These are phyloP conservation scores for Melaleuca quinquenervia DNA, from an alignment of 345 rosid genomes.

Conservation along the genomic window DNA sequence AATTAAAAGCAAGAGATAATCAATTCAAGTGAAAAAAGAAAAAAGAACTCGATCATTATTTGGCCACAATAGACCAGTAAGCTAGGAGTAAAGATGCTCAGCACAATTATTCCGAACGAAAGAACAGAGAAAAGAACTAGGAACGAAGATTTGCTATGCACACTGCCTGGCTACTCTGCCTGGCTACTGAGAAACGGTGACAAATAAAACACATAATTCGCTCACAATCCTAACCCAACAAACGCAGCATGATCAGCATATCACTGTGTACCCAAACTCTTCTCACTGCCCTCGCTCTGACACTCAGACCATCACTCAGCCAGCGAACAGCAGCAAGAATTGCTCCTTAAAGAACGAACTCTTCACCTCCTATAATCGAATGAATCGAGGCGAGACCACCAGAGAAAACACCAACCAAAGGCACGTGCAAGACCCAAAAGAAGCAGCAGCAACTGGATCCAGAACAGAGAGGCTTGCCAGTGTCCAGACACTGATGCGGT, in stretches of 20 bases:
- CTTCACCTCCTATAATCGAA: neutral
- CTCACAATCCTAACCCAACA: neutral
- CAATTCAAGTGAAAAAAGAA: neutral
- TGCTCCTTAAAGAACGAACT: neutral
- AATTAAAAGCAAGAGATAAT: neutral
- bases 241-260: neutral
- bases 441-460: neutral
- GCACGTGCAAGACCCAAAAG: neutral
- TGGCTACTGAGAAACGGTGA: fast-evolving
- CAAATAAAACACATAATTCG: neutral
- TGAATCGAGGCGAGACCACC: neutral
- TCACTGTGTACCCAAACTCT: neutral
- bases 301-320: neutral
- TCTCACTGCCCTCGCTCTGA: neutral
- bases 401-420: neutral
- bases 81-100: neutral
- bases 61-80: neutral
- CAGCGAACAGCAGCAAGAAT: neutral
- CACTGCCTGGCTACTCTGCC: fast-evolving
- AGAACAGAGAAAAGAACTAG: neutral
- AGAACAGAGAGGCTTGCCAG: neutral
- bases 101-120: neutral
- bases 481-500: neutral
- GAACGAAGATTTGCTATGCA: neutral
- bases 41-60: neutral